Evolutionary conservation across 2,329 filamentous ascomycete genomes (phyloP), one percentile per base, ranked within the genome.

Genomic region (Curvularia lunata): DNA sequence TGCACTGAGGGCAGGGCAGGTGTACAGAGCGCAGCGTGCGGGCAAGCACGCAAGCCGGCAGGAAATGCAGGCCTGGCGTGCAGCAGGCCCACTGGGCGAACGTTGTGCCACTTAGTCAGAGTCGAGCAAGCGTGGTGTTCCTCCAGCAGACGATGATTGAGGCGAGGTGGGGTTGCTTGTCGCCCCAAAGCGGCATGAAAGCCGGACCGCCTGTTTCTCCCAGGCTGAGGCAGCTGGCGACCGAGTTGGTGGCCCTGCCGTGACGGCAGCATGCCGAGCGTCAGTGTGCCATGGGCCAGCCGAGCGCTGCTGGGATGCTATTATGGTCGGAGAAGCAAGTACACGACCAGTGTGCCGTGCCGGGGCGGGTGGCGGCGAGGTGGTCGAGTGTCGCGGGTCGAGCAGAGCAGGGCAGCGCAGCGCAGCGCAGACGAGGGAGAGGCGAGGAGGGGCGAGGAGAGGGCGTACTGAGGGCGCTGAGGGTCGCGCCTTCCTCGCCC

Each of bases 181-280:
- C 21, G 30, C 41, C 56, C 23, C 23, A 46, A 58, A 58, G 34
- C 27, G 47, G 56, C 32, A 58, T 43, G 56, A 58, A 58, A 58
- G 52, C 52, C 56, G 56, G 42, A 21, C 41, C n/a, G 41, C 43
- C 49, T 37, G 43, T 19, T 37, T 47, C 16, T 45, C 47, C 45
- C 45, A 58, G 27, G 54, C 49, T 42, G 48, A 56, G 30, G 49
- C 48, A 56, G 54, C 54, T 32, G 52, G 25, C 40, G 48, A 51
- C 32, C 42, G 53, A 46, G 28, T 40, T 19, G 40, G 40, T 48
- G 49, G 32, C 37, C 30, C 43, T 54, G 50, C 40, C 40, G 38
- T 48, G 50, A 46, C 40, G 48, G 38, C 38, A 38, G 51, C 23
- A 49, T 28, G 37, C 38, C 30, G 54, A 9, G 18, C 42, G 6